Evolutionary conservation across 2,329 filamentous ascomycete genomes (phyloP).

Genomic region (Fusarium sterilihyphosum): DNA sequence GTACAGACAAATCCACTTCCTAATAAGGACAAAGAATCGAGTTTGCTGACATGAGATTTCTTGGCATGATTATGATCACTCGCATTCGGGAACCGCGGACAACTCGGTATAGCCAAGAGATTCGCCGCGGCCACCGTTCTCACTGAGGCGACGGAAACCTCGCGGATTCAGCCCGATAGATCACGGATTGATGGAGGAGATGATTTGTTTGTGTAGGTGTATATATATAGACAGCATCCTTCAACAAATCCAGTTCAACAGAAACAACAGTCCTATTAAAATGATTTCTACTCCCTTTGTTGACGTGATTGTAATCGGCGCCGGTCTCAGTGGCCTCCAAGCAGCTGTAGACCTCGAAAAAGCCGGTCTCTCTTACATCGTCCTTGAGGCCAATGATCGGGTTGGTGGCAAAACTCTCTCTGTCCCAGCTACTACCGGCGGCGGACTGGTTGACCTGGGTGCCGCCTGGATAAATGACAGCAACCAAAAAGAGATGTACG

Average conservation of each 20-base stretch:
- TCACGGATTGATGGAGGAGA: background rate
- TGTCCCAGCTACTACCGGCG: accelerated
- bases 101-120: background rate
- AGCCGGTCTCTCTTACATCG: slow-evolving; percentile 49
- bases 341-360: slow-evolving; percentile 46
- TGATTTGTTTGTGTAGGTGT: background rate
- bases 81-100: background rate
- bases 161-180: background rate
- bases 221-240: background rate
- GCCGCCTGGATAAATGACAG: slow-evolving; percentile 31
- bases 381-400: slow-evolving; percentile 58
- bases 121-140: background rate
- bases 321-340: slow-evolving; percentile 46
- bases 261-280: accelerated
- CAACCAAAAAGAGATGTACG: slow-evolving; percentile 9
- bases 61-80: background rate
- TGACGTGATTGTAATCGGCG: background rate
- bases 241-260: too few species aligned
- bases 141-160: accelerated
- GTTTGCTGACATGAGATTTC: background rate
- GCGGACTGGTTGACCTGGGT: slow-evolving; percentile 1
- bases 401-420: slow-evolving; percentile 56
- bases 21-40: background rate
- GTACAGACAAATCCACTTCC: background rate
- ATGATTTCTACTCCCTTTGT: background rate